phyloP scores from a whole-genome alignment of 2,329 filamentous ascomycete genomes.

The Fusarium multiceps region DNA sequence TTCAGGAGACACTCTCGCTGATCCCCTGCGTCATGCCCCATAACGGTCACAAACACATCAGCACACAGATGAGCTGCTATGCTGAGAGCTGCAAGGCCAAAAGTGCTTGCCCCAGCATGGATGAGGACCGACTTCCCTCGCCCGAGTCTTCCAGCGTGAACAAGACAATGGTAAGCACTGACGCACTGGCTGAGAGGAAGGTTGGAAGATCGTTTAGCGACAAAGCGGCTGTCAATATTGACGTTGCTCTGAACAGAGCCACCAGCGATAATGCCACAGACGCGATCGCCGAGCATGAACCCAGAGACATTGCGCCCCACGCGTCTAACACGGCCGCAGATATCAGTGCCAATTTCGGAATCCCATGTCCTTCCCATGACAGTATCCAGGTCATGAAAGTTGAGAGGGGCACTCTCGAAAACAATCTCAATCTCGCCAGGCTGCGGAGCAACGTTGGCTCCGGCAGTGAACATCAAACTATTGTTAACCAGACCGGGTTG shows the following conservation, averaged over 20 bases:
- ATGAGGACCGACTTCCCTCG: conserved; percentile 54
- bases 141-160: conserved; percentile 46
- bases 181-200: conserved; percentile 54
- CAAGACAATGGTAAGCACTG: conserved; percentile 58
- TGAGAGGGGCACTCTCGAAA: conserved; percentile 52
- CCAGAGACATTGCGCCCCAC: conserved; percentile 49
- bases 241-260: conserved; percentile 53
- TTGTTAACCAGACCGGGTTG: conserved; percentile 44
- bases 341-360: conserved; percentile 55
- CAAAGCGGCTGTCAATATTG: conserved; percentile 52
- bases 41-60: conserved; percentile 57
- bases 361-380: conserved; percentile 49
- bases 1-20: conserved; percentile 54
- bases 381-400: conserved; percentile 52
- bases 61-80: conserved; percentile 53
- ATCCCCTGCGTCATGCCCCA: conserved; percentile 40
- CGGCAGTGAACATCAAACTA: conserved; percentile 44
- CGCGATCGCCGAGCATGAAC: conserved; percentile 54
- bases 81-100: conserved; percentile 58
- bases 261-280: conserved; percentile 53
- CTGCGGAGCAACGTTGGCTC: conserved; percentile 34
- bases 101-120: conserved; percentile 56
- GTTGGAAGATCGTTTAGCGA: conserved; percentile 44
- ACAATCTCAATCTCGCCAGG: conserved; percentile 55
- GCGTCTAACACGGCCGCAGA: conserved; percentile 52